Base-by-base conservation (phyloP, 2,329 filamentous ascomycete genomes). In the Penicillium occitanis region DNA sequence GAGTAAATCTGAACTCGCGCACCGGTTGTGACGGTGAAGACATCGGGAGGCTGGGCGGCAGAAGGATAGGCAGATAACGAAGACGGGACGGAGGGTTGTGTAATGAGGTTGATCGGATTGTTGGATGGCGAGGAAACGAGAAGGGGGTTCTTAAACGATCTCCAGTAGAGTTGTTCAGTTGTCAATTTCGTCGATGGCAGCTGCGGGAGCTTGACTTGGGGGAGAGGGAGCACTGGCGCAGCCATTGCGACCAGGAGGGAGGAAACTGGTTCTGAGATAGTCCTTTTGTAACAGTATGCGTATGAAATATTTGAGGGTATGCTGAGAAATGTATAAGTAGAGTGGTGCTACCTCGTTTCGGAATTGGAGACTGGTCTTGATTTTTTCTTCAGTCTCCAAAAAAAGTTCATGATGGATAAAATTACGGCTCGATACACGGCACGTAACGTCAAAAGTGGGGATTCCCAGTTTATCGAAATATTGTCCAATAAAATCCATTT, bases 161-260 rank as follows among this genome's bases (percentile, higher is more conserved):
- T 91, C 96, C 96, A 99, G 84, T 98, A 98, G 70, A 90, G 87
- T 81, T 98, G 93, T 82, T 99, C 95, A 37, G 93, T 90, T 5
- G 94, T 97, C 58, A 94, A 81, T 59, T 74, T 75, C 63, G 92
- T 90, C 48, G 90, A 89, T 66, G 93, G 93, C 61, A 92, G 91
- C 69, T 91, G 86, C 66, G 94, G 89, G 75, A 96, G 86, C 84
- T 92, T 96, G 75, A 96, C 83, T 78, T 90, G 90, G 77, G 89
- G 88, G 71, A 96, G 83, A 68, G 91, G 90, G 78, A 88, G 87
- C 73, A 96, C 91, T 82, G 92, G 89, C 74, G 93, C 91, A 73
- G 93, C 93, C 93, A 97, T 97, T 69, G 70, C 74, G 67, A 63
- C 66, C 59, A 46, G 57, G 25, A 44, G 17, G 4, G 19, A 6